Conservation (phyloP, 1,139 yeast genomes). For the Taphrina betulina region DNA sequence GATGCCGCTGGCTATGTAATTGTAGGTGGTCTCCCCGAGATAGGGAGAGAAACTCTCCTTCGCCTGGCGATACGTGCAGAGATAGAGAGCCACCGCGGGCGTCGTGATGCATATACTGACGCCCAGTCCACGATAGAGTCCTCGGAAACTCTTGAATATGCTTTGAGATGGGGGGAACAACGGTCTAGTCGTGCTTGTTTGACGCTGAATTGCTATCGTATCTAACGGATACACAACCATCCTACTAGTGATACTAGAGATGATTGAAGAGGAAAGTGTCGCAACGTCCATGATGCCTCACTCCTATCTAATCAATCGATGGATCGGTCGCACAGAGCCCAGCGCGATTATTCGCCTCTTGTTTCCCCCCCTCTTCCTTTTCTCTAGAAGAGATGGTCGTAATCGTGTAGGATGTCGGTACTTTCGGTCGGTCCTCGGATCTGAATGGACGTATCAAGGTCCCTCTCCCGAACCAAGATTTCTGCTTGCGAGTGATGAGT, state of each 20-base stretch:
- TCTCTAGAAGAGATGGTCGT: too few species aligned
- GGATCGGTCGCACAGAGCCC: too few species aligned
- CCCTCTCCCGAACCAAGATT: too few species aligned
- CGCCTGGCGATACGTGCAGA: slow-evolving; percentile 48
- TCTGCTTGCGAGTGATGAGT: too few species aligned
- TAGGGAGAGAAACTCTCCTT: slow-evolving; percentile 46
- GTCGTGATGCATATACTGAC: slow-evolving; percentile 48
- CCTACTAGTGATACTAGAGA: slow-evolving; percentile 19
- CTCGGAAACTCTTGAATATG: slow-evolving; percentile 42
- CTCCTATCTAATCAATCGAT: too few species aligned
- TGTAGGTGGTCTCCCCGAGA: slow-evolving; percentile 46
- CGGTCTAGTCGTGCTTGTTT: slow-evolving; percentile 25
- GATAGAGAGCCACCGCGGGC: slow-evolving; percentile 49
- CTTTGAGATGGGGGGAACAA: slow-evolving; percentile 23
- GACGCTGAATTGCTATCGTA: slow-evolving; percentile 30
- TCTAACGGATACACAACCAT: slow-evolving; percentile 30
- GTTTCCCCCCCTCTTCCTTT: too few species aligned
- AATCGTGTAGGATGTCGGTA: too few species aligned
- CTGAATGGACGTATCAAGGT: too few species aligned
- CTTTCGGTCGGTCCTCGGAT: too few species aligned
- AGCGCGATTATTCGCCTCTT: too few species aligned
- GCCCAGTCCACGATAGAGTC: slow-evolving; percentile 48
- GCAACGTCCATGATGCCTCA: slow-evolving; percentile 18
- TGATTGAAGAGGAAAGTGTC: slow-evolving; percentile 24
- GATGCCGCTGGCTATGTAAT: slow-evolving; percentile 47